Evolutionary conservation across 768 basidiomycete genomes (phyloP).

Genomic region (Mycena epipterygia): DNA sequence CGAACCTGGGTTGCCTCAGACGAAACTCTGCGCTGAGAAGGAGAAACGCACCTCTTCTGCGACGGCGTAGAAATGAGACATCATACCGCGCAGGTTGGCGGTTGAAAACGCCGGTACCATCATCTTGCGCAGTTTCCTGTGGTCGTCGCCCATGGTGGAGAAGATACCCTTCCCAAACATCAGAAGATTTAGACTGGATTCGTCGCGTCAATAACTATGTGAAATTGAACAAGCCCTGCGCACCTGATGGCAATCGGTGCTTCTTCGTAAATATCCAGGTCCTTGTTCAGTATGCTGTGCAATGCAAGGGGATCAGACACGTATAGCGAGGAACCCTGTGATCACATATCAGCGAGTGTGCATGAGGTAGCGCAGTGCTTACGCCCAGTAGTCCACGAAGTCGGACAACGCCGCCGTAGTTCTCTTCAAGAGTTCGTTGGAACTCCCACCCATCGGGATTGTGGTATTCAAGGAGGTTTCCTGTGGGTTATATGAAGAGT

Average conservation of each 20-base stretch:
- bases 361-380: not conserved
- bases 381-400: not conserved
- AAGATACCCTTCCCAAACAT: slow-evolving; percentile 8
- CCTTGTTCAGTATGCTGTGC: slow-evolving; percentile 8
- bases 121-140: slow-evolving; percentile 4
- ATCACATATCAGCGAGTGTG: not conserved
- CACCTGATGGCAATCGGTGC: not conserved
- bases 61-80: slow-evolving; percentile 9
- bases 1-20: not conserved
- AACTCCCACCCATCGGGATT: slow-evolving; percentile 9
- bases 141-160: slow-evolving; percentile 7
- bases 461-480: not conserved
- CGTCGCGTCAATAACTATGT: too few species aligned
- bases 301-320: slow-evolving; percentile 4
- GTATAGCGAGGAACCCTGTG: not conserved
- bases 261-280: slow-evolving; percentile 2
- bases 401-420: not conserved
- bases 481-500: not conserved
- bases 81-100: slow-evolving; percentile 4
- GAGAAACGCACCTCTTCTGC: not conserved
- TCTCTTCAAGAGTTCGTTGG: not conserved
- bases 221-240: not conserved
- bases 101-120: slow-evolving; percentile 21
- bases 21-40: not conserved
- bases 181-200: not conserved